Conservation (phyloP, 805 yeast genomes). For the Candida chilensis region DNA sequence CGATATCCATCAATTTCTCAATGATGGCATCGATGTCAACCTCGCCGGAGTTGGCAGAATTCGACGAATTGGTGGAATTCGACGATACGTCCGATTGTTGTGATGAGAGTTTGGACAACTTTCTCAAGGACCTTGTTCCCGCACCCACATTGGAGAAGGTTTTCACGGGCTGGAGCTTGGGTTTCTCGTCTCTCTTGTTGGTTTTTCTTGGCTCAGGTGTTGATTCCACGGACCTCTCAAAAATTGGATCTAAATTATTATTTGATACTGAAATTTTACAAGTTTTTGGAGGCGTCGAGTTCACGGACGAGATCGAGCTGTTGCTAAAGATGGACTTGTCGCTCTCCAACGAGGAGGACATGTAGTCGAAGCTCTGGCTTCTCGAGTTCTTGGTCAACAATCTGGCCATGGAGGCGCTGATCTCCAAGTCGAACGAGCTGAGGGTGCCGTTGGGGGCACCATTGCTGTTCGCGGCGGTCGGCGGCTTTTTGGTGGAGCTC, state of each 20-base stretch:
- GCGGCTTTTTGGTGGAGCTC: too few species aligned
- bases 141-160: background rate
- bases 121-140: background rate
- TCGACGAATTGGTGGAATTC: conserved; percentile 9
- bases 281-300: conserved; percentile 13
- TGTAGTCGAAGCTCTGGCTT: conserved; percentile 3
- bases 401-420: conserved; percentile 36
- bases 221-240: conserved; percentile 20
- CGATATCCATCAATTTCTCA: conserved; percentile 46
- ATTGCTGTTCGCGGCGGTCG: too few species aligned
- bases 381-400: conserved; percentile 11
- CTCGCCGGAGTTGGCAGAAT: conserved; percentile 9
- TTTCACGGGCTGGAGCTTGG: too few species aligned
- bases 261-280: conserved; percentile 8
- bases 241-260: conserved; percentile 16
- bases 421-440: conserved; percentile 22
- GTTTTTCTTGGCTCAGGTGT: conserved; percentile 15
- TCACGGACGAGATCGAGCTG: conserved; percentile 13
- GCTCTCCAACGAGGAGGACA: conserved; percentile 31
- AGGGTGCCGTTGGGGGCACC: too few species aligned
- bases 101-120: background rate
- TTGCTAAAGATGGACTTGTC: conserved; percentile 23
- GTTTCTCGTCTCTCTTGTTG: too few species aligned
- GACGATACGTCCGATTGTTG: conserved; percentile 5
- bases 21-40: conserved; percentile 56